Evolutionary conservation across 176 grass and related monocot species (phyloP), one percentile per base, ranked within the genome.

Genomic region (Ampelocalamus luodianensis): DNA sequence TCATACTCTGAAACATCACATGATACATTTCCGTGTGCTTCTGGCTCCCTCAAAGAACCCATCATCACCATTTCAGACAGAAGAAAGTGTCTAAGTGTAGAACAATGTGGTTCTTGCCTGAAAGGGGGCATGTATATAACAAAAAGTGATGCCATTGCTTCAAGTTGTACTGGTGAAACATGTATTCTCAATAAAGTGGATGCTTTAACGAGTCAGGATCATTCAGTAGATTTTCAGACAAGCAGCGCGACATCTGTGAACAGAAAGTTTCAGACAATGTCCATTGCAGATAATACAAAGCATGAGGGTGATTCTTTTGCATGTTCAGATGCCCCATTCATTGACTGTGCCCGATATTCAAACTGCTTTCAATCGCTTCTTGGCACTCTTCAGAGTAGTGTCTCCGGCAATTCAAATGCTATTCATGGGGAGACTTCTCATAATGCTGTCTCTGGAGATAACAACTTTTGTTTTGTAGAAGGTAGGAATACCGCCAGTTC

Each of bases 261-360:
- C 65, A 78, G 54, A 58, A 89, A 80, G 40, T 85, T 89, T 74
- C 74, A 83, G 34, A 83, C 24, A 55, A 85, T 89, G 87, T 85
- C 81, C 10, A 85, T 89, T 61, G 61, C 61, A 46, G 87, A 85
- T 56, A 85, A 58, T 55, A 45, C 73, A 45, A 88, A 82, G 46
- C 71, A 77, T 44, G 61, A 88, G 11, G 59, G 76, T 68, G 42
- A 36, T 68, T 68, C 45, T 36, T 80, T 38, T 68, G 24, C 24
- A 80, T 17, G 37, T 79, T 50, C 59, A 50, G 16, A 37, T 80
- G 62, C 64, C 10, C 43, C 62, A 68, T 53, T 68, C 26, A 6
- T 15, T 50, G 44, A 23, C 45, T 22, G 27, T 68, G 18, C 26
- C 29, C 44, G 3, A 51, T 66, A 80, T 66, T 50, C 26, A 16